phyloP scores from a whole-genome alignment of 768 basidiomycete genomes.

The Suillus placidus region DNA sequence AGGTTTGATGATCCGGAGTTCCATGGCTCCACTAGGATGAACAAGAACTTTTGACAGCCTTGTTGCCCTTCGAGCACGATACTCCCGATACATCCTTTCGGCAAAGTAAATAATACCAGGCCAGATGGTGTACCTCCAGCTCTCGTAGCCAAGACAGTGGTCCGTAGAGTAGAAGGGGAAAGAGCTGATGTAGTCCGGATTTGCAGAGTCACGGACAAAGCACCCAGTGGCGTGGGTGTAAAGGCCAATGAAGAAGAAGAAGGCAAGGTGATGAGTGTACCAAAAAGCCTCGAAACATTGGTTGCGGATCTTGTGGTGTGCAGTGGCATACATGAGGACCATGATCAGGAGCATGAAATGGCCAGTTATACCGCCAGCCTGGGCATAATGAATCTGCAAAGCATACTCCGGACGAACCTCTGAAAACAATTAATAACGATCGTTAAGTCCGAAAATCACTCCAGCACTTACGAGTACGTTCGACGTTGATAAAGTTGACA shows the following conservation, averaged over 20 bases:
- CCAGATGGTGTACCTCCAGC: constrained; percentile 93
- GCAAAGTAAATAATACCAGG: constrained; percentile 88
- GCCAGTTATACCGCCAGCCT: constrained; percentile 90
- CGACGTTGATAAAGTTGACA: constrained; percentile 91
- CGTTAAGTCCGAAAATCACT: not conserved
- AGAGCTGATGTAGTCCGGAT: constrained; percentile 64
- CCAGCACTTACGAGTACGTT: constrained; percentile 69
- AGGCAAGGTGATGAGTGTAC: constrained; percentile 94
- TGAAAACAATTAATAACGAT: constrained; percentile 30
- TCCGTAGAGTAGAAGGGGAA: constrained; percentile 90
- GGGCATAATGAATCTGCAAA: constrained; percentile 83
- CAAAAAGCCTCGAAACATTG: constrained; percentile 96
- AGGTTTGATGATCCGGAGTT: constrained; percentile 88
- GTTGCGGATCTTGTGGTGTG: constrained; percentile 82
- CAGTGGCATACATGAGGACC: constrained; percentile 91
- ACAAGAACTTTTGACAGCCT: constrained; percentile 83
- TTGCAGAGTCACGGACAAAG: constrained; percentile 85
- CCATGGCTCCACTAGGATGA: constrained; percentile 92
- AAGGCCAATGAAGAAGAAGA: constrained; percentile 91
- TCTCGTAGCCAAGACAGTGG: constrained; percentile 90
- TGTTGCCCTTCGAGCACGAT: constrained; percentile 77
- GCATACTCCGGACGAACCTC: constrained; percentile 82
- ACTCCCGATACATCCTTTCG: constrained; percentile 84
- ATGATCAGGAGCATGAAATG: constrained; percentile 96
- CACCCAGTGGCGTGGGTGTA: constrained; percentile 93